A percentile compares a stretch with the other conserved stretches of the same genome.
Conservation (phyloP, 805 yeast species). For the Sporopachydermia lactativora region DNA sequence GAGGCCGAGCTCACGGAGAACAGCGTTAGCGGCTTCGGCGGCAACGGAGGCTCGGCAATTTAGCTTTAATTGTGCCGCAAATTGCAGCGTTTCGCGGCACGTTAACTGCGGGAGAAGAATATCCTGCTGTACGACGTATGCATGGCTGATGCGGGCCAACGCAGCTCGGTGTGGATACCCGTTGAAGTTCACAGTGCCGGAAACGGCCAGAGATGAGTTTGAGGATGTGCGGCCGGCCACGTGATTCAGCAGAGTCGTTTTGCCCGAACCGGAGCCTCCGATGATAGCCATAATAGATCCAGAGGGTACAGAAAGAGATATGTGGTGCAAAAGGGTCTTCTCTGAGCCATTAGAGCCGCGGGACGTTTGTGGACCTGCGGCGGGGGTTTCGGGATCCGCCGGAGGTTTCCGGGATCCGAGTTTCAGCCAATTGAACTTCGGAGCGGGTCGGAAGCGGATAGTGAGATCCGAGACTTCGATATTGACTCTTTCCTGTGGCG, state of each 20-base stretch:
- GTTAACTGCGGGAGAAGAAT: constrained; percentile 57
- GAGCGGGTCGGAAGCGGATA: no score
- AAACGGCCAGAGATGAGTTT: constrained; percentile 10
- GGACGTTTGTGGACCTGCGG: no score
- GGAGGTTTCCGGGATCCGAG: no score
- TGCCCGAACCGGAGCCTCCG: constrained; percentile 85
- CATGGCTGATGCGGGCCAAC: constrained; percentile 23
- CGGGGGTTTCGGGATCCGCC: no score
- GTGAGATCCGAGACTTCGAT: no score
- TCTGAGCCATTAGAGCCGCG: no score
- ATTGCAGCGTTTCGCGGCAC: constrained; percentile 52
- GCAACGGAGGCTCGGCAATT: constrained; percentile 23
- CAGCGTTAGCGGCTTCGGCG: constrained; percentile 35
- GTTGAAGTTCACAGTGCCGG: constrained; percentile 17
- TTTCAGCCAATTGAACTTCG: no score
- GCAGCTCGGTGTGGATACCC: constrained; percentile 9
- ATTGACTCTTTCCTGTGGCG: no score
- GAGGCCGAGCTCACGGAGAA: constrained; percentile 46
- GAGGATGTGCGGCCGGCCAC: constrained; percentile 18
- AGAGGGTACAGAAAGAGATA: constrained; percentile 44
- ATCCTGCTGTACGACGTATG: constrained; percentile 71
- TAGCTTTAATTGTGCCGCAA: constrained; percentile 59
- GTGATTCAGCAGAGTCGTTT: constrained; percentile 61
- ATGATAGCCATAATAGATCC: constrained; percentile 65
- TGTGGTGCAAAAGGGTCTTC: constrained; percentile 29